A percentile compares a stretch with the other conserved stretches of the same genome.
These are phyloP conservation scores for Trichomonascaceae sp. DNA, from an alignment of 1,139 yeast genomes.

Conservation along the genomic window DNA sequence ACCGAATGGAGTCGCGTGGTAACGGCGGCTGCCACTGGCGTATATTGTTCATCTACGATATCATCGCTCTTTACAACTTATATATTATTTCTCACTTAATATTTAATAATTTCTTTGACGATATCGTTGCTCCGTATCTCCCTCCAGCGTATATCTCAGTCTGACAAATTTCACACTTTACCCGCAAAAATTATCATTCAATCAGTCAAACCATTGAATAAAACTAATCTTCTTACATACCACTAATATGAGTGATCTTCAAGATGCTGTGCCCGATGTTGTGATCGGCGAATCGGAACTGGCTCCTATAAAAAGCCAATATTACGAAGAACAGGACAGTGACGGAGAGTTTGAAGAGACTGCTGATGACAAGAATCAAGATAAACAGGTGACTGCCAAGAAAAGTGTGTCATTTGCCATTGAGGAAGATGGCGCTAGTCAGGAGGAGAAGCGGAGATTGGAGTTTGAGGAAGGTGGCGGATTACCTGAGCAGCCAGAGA, in stretches of 20 bases:
- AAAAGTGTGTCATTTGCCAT: slow-evolving; percentile 85
- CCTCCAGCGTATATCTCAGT: slow-evolving; percentile 5
- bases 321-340: slow-evolving; percentile 47
- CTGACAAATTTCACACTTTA: slow-evolving; percentile 5
- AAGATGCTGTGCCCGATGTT: slow-evolving; percentile 78
- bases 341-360: slow-evolving; percentile 46
- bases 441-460: slow-evolving; percentile 44
- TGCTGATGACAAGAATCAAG: slow-evolving; percentile 40
- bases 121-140: neutral
- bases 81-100: no score
- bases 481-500: slow-evolving; percentile 88
- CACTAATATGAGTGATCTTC: slow-evolving; percentile 48
- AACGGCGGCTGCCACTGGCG: no score
- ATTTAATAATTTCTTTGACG: no score
- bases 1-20: slow-evolving; percentile 3
- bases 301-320: slow-evolving; percentile 13
- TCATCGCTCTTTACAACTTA: no score
- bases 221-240: neutral
- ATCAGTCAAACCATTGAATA: neutral
- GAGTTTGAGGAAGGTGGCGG: slow-evolving; percentile 99
- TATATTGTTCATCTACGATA: no score
- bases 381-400: slow-evolving; percentile 36
- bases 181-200: slow-evolving; percentile 1
- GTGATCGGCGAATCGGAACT: slow-evolving; percentile 68
- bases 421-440: slow-evolving; percentile 42